Evolutionary conservation across 345 rosid genomes (phyloP), one percentile per base, ranked within the genome.

Genomic region (Hevea brasiliensis): DNA sequence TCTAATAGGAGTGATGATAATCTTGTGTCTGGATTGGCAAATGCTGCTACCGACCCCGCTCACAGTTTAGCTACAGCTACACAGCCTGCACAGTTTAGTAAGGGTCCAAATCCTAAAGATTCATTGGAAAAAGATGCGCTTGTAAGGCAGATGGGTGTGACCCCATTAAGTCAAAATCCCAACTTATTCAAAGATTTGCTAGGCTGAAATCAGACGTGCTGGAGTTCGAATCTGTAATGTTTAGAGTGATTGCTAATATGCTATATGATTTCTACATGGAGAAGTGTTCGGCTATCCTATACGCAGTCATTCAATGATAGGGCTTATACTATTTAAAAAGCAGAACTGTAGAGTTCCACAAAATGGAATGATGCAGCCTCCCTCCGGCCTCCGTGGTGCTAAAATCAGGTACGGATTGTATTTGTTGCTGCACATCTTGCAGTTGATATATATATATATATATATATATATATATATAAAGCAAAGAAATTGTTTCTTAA

Each of bases 61-160:
- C 68, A 44, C 2, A 27, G 70, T 40, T 63, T n/a, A 47, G 15
- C 35, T 32, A 56, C 84, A 66, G 70, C 24, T 59, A 53, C 74
- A 4, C 77, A 53, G 2, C 17, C 61, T 7, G 51, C 81, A 21
- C 88, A 78, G 78, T 56, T 73, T 44, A 70, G 82, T 21, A 94
- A 94, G 73, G 96, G 96, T 50, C 96, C 96, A 53, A 87, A 86
- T 77, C 73, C 68, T 12, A 89, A 85, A 83, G 87, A 88, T 61
- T 74, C 94, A n/a, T 79, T 90, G 72, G 92, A 89, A 80, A 94
- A 89, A 83, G 98, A 94, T 60, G 94, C 98, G 15, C 89, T 85
- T 27, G 90, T 90, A 56, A 90, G 98, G 87, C 93, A 92, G 83
- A 88, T 92, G 96, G 98, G 98, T 42, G 97, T 93, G 64, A 91